Evolutionary conservation across 352 stramenopile species (phyloP).

Genomic region (Phytophthora idaei): DNA sequence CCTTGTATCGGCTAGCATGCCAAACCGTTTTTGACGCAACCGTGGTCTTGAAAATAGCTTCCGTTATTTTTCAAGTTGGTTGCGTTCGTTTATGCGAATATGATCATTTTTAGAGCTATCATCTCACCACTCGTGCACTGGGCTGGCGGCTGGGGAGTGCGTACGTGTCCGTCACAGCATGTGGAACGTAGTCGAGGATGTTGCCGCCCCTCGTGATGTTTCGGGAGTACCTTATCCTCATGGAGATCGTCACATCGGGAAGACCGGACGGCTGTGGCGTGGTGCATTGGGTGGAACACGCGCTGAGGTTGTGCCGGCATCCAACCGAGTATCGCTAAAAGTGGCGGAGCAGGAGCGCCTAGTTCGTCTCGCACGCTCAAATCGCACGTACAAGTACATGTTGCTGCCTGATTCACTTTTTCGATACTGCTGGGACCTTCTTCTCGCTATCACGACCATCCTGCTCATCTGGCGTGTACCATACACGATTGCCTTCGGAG

Average conservation of each 20-base stretch:
- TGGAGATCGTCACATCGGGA: slow-evolving; percentile 15
- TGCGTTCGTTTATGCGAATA: slow-evolving; percentile 1
- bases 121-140: slow-evolving; percentile 11
- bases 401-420: slow-evolving; percentile 44
- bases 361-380: slow-evolving; percentile 41
- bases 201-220: slow-evolving; percentile 6
- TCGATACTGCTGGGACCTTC: slow-evolving; percentile 59
- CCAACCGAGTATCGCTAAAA: slow-evolving; percentile 62
- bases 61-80: background rate
- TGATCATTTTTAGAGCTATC: slow-evolving; percentile 13
- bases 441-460: slow-evolving; percentile 59
- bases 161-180: slow-evolving; percentile 13
- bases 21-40: background rate
- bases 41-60: slow-evolving; percentile 27
- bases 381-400: slow-evolving; percentile 52
- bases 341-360: slow-evolving; percentile 57
- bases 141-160: background rate
- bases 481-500: slow-evolving; percentile 61
- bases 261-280: slow-evolving; percentile 25
- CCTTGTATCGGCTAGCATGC: background rate
- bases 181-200: slow-evolving; percentile 25
- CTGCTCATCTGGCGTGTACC: slow-evolving; percentile 66
- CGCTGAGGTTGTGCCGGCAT: slow-evolving; percentile 53
- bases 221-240: background rate
- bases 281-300: slow-evolving; percentile 25